Percentiles rank a stretch among this genome's conserved stretches.
These are phyloP conservation scores for Allomyces javanicus DNA, from an alignment of 192 early-diverging fungal species.

Conservation along the genomic window DNA sequence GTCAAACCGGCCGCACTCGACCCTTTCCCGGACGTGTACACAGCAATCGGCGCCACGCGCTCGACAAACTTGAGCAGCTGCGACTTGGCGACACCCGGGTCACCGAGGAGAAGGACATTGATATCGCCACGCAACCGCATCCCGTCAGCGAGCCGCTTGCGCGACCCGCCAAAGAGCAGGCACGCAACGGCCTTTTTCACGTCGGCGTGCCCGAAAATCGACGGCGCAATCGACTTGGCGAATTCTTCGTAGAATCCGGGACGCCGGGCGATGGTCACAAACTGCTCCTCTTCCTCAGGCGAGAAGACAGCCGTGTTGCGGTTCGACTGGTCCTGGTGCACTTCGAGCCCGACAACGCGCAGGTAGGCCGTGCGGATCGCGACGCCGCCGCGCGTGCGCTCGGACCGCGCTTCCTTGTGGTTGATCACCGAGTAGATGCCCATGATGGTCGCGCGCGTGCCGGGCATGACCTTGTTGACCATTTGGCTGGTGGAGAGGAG, in stretches of 20 bases:
- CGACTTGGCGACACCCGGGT: constrained; percentile 96
- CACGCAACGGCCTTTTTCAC: constrained; percentile 93
- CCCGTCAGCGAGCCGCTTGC: constrained; percentile 86
- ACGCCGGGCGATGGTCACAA: constrained; percentile 59
- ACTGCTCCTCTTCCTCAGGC: constrained; percentile 84
- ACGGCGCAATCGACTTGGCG: constrained; percentile 81
- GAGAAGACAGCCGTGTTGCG: constrained; percentile 50
- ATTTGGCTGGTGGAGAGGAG: constrained; percentile 29
- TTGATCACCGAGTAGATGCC: constrained; percentile 92
- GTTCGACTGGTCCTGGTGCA: constrained; percentile 41
- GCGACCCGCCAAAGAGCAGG: constrained; percentile 88
- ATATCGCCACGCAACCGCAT: constrained; percentile 95
- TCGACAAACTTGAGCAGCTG: constrained; percentile 98
- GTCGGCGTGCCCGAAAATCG: constrained; percentile 86
- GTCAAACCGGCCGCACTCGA: constrained; percentile 96
- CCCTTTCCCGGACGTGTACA: constrained; percentile 98
- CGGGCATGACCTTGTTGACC: constrained; percentile 80
- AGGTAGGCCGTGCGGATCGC: constrained; percentile 87
- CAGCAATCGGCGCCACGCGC: constrained; percentile 87
- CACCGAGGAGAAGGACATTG: constrained; percentile 88
- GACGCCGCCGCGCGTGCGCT: constrained; percentile 57
- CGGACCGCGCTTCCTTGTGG: constrained; percentile 20
- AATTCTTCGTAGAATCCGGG: constrained; percentile 82
- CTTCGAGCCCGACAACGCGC: constrained; percentile 76
- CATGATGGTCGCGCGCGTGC: constrained; percentile 74